Evolutionary conservation across 2,329 filamentous ascomycete species (phyloP), one percentile per base, ranked within the genome.

Genomic region (Orbilia blumenaviensis): DNA sequence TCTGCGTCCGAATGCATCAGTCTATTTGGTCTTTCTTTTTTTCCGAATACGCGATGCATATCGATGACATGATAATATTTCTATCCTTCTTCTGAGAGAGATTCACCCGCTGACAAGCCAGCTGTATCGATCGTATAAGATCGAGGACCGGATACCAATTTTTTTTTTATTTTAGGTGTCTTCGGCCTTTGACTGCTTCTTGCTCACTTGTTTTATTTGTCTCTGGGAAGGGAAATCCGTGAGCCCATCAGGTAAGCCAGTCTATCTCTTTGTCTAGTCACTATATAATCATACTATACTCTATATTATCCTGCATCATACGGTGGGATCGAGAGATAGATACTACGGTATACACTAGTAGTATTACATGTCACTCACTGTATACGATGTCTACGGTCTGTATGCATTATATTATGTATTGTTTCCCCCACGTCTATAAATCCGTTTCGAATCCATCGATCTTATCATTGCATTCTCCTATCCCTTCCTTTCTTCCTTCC

Each of bases 331-430:
- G n/a, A n/a, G n/a, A n/a, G n/a, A n/a, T n/a, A n/a, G n/a, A n/a
- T n/a, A n/a, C n/a, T n/a, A n/a, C n/a, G n/a, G n/a, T n/a, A n/a
- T n/a, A n/a, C n/a, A n/a, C n/a, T n/a, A n/a, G n/a, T n/a, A n/a
- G n/a, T n/a, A n/a, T n/a, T n/a, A n/a, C n/a, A n/a, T n/a, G n/a
- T n/a, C n/a, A n/a, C n/a, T n/a, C n/a, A n/a, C n/a, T n/a, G n/a
- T n/a, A n/a, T n/a, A n/a, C n/a, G n/a, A n/a, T n/a, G n/a, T n/a
- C n/a, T n/a, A n/a, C n/a, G n/a, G n/a, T n/a, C 42, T 68, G 10
- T 52, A 50, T 68, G 66, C 21, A 60, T 68, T 27, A 50, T 41
- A 52, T 52, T 42, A n/a, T 61, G n/a, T 42, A 10, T 27, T 46
- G n/a, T n/a, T n/a, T n/a, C n/a, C n/a, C 27, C 38, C 18, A 34